Evolutionary conservation across 179 eudicot genomes (phyloP), one percentile per base, ranked within the genome.

Genomic region (Silene noctiflora): DNA sequence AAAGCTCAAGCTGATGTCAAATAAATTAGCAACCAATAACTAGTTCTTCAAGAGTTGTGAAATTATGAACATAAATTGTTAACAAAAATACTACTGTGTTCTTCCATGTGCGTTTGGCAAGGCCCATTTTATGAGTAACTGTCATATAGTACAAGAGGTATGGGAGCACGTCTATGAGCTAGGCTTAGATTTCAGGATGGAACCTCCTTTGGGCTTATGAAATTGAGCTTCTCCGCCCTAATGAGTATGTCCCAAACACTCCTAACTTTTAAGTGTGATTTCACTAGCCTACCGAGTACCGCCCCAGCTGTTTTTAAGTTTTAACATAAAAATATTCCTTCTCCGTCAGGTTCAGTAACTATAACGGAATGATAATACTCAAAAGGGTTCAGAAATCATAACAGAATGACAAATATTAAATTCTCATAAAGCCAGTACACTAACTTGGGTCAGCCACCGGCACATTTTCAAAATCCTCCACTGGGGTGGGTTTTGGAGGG

Each of bases 391-490:
- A 33, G 24, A 20, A 71, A 61, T 53, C 21, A 39, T 14, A 46
- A 12, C 4, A 39, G 3, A 61, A 4, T 25, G 4, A 5, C 25
- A 16, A 33, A 17, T 53, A 21, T 48, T 29, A 65, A 71, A 71
- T 4, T 53, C 12, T 63, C 22, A 13, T 17, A 77, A 39, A 44
- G 77, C 42, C 2, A 56, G 64, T 66, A 42, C 39, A 86, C 95
- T 89, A 69, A 90, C 95, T 86, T 64, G 88, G 78, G 69, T 89
- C 91, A 77, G 77, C 79, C 25, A 58, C 20, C n/a, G 84, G 66
- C 48, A 9, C 42, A 60, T 35, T 69, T 76, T 81, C 79, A 66
- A 88, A 75, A 79, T 81, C 81, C 69, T 84, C 87, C 24, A 83
- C 69, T 60, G 27, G 48, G 64, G 87, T 10, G 35, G 88, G 84